Evolutionary conservation across 495 filamentous ascomycete genomes (phyloP).

Genomic region (Eremomyces bilateralis): DNA sequence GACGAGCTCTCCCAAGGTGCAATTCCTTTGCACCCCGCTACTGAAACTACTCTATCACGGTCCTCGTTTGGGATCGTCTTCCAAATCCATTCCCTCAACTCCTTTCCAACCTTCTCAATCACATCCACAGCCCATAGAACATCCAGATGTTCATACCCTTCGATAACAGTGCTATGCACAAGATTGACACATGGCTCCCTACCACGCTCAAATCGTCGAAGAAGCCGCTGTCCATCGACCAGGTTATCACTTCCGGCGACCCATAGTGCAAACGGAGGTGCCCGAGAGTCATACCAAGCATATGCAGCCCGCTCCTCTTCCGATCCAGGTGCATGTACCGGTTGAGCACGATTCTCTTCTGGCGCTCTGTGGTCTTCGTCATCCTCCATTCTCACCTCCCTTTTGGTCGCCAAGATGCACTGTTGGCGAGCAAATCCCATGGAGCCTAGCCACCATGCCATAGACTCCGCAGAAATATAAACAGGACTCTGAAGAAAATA

Average conservation of each 20-base stretch:
- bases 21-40: too few species aligned
- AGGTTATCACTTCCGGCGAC: constrained; percentile 60
- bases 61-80: constrained; percentile 34
- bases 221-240: constrained; percentile 59
- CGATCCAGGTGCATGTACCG: too few species aligned
- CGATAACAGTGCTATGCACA: constrained; percentile 63
- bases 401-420: constrained; percentile 66
- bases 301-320: constrained; percentile 4
- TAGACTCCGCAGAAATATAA: constrained; percentile 73
- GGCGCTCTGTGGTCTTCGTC: constrained; percentile 19
- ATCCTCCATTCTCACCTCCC: constrained; percentile 42
- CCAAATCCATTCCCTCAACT: constrained; percentile 72
- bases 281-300: constrained; percentile 65
- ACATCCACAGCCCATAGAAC: constrained; percentile 91
- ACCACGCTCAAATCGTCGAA: constrained; percentile 52
- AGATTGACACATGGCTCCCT: constrained; percentile 64
- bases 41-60: too few species aligned
- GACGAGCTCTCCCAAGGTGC: too few species aligned
- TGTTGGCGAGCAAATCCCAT: constrained; percentile 82
- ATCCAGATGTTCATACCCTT: constrained; percentile 88
- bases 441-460: constrained; percentile 89
- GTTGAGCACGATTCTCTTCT: neutral
- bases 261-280: constrained; percentile 80
- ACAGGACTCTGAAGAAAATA: constrained; percentile 87
- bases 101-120: constrained; percentile 61